Evolutionary conservation across 495 filamentous ascomycete genomes (phyloP).

Genomic region (Mytilinidion resinicola): DNA sequence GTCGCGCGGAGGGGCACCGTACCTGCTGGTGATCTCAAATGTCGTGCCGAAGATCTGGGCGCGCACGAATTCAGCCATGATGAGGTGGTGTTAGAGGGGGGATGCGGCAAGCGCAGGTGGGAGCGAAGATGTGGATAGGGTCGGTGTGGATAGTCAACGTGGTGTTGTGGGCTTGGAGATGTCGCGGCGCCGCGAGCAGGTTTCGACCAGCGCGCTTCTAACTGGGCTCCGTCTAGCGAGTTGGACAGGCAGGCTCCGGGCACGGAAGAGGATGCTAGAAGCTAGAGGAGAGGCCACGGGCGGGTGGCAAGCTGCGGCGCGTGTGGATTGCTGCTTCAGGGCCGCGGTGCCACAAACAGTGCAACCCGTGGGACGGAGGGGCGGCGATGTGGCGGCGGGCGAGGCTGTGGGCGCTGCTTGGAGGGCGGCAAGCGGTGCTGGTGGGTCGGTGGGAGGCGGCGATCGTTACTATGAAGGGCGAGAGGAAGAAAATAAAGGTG

Average conservation of each 20-base stretch:
- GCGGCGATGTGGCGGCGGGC: too few species aligned
- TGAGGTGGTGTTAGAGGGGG: conserved; percentile 1
- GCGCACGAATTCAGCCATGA: conserved; percentile 76
- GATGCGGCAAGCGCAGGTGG: conserved; percentile 5
- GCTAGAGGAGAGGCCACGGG: too few species aligned
- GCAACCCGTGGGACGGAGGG: too few species aligned
- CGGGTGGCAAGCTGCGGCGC: too few species aligned
- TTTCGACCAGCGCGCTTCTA: neutral
- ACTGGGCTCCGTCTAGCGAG: neutral
- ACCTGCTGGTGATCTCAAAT: conserved; percentile 99
- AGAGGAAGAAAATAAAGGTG: too few species aligned
- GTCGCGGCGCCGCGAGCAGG: conserved; percentile 7
- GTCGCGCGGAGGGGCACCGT: conserved; percentile 26
- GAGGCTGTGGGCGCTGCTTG: too few species aligned
- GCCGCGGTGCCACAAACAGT: too few species aligned
- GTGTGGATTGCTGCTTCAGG: too few species aligned
- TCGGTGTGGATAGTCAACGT: neutral
- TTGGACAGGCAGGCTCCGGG: neutral
- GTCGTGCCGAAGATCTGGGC: conserved; percentile 99
- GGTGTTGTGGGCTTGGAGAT: conserved; percentile 2
- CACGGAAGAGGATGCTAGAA: too few species aligned
- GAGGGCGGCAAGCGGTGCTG: too few species aligned
- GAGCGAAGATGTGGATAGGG: conserved; percentile 2
- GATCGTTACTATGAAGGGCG: too few species aligned
- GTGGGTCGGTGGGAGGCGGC: too few species aligned